Conservation (phyloP, 192 early-diverging fungal species). For the Thamnidium elegans region DNA sequence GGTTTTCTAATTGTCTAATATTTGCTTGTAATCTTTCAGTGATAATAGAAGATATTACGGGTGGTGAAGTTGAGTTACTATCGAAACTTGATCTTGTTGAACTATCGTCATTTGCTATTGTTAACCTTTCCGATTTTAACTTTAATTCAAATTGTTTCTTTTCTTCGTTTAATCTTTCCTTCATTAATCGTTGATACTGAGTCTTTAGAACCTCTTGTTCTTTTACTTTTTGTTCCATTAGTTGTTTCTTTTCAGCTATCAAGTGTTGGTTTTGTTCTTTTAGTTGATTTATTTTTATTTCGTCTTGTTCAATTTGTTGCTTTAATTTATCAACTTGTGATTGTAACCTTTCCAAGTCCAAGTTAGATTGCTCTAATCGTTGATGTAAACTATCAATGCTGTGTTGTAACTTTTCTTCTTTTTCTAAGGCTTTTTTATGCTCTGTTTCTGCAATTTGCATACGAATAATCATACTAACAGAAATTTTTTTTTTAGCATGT, state of each 20-base stretch:
- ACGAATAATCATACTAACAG: slow-evolving; percentile 12
- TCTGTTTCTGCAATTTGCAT: slow-evolving; percentile 29
- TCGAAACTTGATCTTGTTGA: slow-evolving; percentile 32
- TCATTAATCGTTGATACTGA: slow-evolving; percentile 35
- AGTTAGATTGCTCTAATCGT: not conserved
- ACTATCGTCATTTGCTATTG: not conserved
- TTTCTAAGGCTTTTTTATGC: slow-evolving; percentile 33
- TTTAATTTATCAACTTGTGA: not conserved
- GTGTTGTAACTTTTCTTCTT: slow-evolving; percentile 21
- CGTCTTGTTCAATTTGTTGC: not conserved
- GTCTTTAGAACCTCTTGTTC: slow-evolving; percentile 35
- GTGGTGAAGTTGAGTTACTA: not conserved
- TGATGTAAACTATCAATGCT: not conserved
- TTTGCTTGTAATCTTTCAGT: slow-evolving; percentile 60
- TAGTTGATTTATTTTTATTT: not conserved
- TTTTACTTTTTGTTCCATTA: not conserved
- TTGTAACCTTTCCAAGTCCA: not conserved
- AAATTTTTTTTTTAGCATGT: not conserved
- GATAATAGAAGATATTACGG: slow-evolving; percentile 34
- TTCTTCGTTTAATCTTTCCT: slow-evolving; percentile 42
- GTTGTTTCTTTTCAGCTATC: not conserved
- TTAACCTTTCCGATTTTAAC: not conserved
- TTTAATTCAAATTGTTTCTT: slow-evolving; percentile 37
- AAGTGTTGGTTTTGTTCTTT: not conserved
- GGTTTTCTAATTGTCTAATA: slow-evolving; percentile 63